Evolutionary conservation across 768 basidiomycete species (phyloP).

Genomic region (Pleurotus pulmonarius): DNA sequence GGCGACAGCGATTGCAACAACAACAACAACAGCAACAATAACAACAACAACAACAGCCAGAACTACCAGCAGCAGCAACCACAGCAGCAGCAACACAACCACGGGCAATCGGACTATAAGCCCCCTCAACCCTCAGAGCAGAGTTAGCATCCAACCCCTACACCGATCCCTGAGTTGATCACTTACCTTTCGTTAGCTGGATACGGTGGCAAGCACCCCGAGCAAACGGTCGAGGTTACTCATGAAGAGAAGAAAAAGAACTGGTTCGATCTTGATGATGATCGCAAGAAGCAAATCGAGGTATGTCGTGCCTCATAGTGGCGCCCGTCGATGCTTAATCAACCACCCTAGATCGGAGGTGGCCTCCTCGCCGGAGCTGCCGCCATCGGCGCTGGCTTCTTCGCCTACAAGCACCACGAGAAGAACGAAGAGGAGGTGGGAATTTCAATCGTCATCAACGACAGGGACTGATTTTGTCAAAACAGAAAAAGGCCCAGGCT

Average conservation of each 20-base stretch:
- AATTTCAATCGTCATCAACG: not conserved
- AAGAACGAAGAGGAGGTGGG: conserved; percentile 54
- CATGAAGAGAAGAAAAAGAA: conserved; percentile 48
- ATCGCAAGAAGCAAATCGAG: conserved; percentile 56
- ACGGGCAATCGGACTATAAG: conserved; percentile 15
- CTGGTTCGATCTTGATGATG: conserved; percentile 54
- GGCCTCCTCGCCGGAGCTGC: conserved; percentile 56
- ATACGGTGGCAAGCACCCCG: conserved; percentile 11
- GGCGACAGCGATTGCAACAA: conserved; percentile 11
- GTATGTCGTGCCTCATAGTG: conserved; percentile 25
- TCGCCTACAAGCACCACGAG: conserved; percentile 53
- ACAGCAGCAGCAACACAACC: conserved; percentile 23
- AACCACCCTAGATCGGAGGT: conserved; percentile 51
- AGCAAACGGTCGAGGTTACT: conserved; percentile 22
- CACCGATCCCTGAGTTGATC: not conserved
- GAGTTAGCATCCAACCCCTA: not conserved
- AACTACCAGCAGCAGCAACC: conserved; percentile 24
- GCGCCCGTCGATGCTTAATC: not conserved
- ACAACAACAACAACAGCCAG: conserved; percentile 20
- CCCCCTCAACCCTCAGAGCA: conserved; percentile 13
- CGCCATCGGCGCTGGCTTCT: conserved; percentile 44
- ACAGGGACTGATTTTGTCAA: not conserved
- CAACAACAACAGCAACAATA: conserved; percentile 21
- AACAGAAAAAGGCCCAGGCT: conserved; percentile 28
- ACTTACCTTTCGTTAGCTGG: conserved; percentile 3